phyloP scores from a whole-genome alignment of 2,329 filamentous ascomycete genomes.

The Chrysoporthe cubensis region DNA sequence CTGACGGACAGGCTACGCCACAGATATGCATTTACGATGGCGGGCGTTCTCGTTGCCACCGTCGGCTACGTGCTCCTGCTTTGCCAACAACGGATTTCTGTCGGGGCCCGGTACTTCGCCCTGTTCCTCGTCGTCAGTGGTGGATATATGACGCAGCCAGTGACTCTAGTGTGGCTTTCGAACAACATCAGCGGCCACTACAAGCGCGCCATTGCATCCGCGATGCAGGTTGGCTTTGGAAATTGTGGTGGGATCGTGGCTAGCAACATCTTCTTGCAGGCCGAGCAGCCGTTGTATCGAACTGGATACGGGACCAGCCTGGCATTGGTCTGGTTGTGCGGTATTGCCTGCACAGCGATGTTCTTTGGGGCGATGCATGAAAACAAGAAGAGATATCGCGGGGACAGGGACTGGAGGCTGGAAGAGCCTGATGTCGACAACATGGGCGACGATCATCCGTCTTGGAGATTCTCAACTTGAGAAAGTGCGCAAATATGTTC shows the following conservation, averaged over 20 bases:
- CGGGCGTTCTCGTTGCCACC: constrained; percentile 52
- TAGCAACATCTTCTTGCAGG: constrained; percentile 53
- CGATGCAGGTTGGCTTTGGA: constrained; percentile 55
- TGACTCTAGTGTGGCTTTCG: constrained; percentile 59
- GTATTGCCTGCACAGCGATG: constrained; percentile 39
- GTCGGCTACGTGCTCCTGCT: constrained; percentile 61
- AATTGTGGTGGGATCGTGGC: constrained; percentile 56
- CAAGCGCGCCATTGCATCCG: constrained; percentile 57
- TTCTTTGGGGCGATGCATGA: constrained; percentile 38
- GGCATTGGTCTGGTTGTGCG: constrained; percentile 49
- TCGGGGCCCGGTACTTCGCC: constrained; percentile 57
- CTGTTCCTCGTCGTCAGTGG: constrained; percentile 58
- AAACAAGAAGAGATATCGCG: constrained; percentile 41
- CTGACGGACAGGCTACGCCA: constrained; percentile 54
- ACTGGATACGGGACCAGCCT: constrained; percentile 55
- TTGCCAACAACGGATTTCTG: constrained; percentile 48
- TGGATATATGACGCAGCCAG: constrained; percentile 58
- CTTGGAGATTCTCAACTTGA: constrained; percentile 21
- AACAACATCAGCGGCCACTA: constrained; percentile 63
- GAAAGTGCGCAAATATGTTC: background rate
- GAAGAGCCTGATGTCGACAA: constrained; percentile 39
- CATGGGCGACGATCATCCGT: constrained; percentile 43
- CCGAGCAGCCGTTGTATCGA: constrained; percentile 51
- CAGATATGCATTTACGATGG: constrained; percentile 58
- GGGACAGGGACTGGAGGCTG: constrained; percentile 38